Percentiles rank a stretch among this genome's conserved stretches.
Conservation (phyloP, 2,329 filamentous ascomycete genomes). For the Proliferodiscus dingleyae region DNA sequence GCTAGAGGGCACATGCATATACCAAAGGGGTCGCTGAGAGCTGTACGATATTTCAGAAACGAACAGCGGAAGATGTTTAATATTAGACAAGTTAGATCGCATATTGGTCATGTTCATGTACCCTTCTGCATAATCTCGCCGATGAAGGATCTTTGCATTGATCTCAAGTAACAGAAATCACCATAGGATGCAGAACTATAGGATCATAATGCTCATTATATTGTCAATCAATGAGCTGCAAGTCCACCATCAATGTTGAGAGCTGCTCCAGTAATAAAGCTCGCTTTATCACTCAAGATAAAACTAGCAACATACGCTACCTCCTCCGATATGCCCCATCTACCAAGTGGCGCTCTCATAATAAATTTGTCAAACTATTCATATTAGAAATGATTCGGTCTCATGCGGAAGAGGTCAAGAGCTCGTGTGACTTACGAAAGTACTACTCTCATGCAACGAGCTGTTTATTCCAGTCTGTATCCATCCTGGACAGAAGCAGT, state of each 20-base stretch:
- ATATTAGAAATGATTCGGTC: slow-evolving; percentile 4
- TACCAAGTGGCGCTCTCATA: slow-evolving; percentile 12
- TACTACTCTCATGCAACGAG: not conserved
- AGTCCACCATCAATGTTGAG: slow-evolving; percentile 22
- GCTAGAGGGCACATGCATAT: slow-evolving; percentile 23
- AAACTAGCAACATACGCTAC: slow-evolving; percentile 21
- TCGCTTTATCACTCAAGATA: slow-evolving; percentile 22
- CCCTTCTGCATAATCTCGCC: too few species aligned
- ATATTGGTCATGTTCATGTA: too few species aligned
- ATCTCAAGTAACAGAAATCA: too few species aligned
- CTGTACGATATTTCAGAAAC: slow-evolving; percentile 24
- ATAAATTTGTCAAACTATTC: slow-evolving; percentile 4
- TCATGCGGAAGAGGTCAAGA: not conserved
- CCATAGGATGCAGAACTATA: too few species aligned
- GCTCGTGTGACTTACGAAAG: slow-evolving; percentile 4
- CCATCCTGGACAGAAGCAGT: slow-evolving; percentile 25
- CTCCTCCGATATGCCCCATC: slow-evolving; percentile 17
- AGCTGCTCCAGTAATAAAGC: slow-evolving; percentile 18
- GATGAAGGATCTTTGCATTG: too few species aligned
- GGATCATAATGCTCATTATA: too few species aligned
- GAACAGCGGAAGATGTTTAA: slow-evolving; percentile 8
- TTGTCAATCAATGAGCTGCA: not conserved
- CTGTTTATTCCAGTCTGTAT: slow-evolving; percentile 16
- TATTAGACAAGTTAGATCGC: not conserved
- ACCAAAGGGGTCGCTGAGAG: slow-evolving; percentile 14